phyloP scores from a whole-genome alignment of 345 rosid genomes.

The Hibiscus trionum region DNA sequence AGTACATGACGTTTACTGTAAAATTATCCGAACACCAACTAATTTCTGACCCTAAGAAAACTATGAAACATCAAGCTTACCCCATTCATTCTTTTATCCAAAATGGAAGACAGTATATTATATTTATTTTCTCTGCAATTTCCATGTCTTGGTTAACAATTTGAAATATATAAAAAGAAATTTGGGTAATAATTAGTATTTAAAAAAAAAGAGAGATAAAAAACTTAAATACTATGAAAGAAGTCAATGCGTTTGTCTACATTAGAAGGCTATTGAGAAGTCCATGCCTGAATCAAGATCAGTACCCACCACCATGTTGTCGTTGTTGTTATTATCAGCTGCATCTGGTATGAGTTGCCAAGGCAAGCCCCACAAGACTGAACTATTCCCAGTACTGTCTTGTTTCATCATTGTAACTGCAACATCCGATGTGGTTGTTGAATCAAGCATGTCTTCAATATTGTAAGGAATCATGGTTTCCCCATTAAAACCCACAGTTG shows the following conservation, averaged over 20 bases:
- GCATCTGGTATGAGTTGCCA: constrained; percentile 67
- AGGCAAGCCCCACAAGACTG: constrained; percentile 54
- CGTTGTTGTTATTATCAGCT: background rate
- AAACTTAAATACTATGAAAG: constrained; percentile 20
- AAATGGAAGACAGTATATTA: background rate
- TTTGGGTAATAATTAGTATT: background rate
- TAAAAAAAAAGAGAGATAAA: background rate
- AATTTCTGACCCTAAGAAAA: constrained; percentile 19
- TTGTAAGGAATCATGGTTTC: constrained; percentile 29
- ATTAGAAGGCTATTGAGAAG: constrained; percentile 43
- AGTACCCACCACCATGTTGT: constrained; percentile 12
- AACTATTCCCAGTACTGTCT: constrained; percentile 33
- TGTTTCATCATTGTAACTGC: constrained; percentile 54
- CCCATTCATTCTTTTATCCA: constrained; percentile 11
- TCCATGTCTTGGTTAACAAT: constrained; percentile 26
- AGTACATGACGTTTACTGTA: no score
- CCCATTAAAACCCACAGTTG: constrained; percentile 17
- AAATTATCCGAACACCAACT: constrained; percentile 19
- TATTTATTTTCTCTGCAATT: constrained; percentile 10
- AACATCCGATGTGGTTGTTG: constrained; percentile 28
- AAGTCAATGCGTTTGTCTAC: constrained; percentile 17
- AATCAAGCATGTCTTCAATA: constrained; percentile 20
- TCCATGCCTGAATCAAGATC: constrained; percentile 48
- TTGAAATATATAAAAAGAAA: constrained; percentile 16
- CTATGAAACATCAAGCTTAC: constrained; percentile 30